A percentile compares a stretch with the other conserved stretches of the same genome.
phyloP scores from a whole-genome alignment of 1,139 yeast genomes.

The Petasospora fabianii region DNA sequence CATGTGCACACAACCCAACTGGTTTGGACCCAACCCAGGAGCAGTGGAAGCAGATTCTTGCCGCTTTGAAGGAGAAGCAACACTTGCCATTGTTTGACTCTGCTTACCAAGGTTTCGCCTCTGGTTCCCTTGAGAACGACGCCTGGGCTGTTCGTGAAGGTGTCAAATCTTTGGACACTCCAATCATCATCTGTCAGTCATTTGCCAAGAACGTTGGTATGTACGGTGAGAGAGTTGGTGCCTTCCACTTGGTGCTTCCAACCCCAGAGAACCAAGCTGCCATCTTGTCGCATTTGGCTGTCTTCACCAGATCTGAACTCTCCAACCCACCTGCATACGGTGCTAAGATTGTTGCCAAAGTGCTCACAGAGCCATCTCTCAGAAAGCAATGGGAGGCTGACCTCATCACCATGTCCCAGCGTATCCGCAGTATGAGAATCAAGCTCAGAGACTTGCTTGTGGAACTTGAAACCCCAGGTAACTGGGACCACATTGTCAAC shows the following conservation, averaged over 20 bases:
- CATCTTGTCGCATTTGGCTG: constrained; percentile 70
- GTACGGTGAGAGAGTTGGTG: constrained; percentile 98
- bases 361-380: constrained; percentile 62
- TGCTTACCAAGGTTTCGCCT: constrained; percentile 97
- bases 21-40: constrained; percentile 89
- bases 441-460: constrained; percentile 60
- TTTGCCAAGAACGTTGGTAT: constrained; percentile 96
- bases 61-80: constrained; percentile 50
- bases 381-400: constrained; percentile 82
- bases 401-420: constrained; percentile 80
- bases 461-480: constrained; percentile 73
- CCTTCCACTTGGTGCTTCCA: constrained; percentile 68
- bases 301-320: constrained; percentile 75
- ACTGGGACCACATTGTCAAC: constrained; percentile 88
- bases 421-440: constrained; percentile 76
- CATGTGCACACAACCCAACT: constrained; percentile 98
- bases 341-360: constrained; percentile 82
- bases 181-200: constrained; percentile 83
- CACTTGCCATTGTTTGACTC: constrained; percentile 89
- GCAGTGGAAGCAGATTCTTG: constrained; percentile 76
- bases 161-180: constrained; percentile 47
- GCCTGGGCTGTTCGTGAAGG: constrained; percentile 87
- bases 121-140: constrained; percentile 80
- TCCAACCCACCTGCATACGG: constrained; percentile 97
- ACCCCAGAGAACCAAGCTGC: constrained; percentile 43